phyloP scores from a whole-genome alignment of 2,329 filamentous ascomycete genomes.

The Cercospora janseana region DNA sequence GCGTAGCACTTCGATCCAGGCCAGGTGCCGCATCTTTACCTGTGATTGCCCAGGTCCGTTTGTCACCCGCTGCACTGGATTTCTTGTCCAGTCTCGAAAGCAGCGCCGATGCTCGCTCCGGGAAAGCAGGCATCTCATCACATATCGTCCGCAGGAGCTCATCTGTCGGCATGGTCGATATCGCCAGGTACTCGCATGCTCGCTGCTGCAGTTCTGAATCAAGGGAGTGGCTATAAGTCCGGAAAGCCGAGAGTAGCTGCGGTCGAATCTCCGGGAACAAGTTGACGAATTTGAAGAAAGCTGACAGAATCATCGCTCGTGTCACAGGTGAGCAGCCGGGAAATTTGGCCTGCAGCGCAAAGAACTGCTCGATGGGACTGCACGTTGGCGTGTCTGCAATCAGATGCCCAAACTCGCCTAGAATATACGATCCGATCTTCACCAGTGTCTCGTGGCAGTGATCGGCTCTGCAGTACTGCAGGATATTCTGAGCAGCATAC shows the following conservation, averaged over 20 bases:
- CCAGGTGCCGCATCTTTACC: conserved; percentile 69
- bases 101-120: conserved; percentile 86
- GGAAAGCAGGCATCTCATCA: conserved; percentile 98
- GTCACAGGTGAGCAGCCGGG: conserved; percentile 84
- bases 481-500: conserved; percentile 88
- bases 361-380: conserved; percentile 94
- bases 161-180: conserved; percentile 83
- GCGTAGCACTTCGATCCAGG: conserved; percentile 73
- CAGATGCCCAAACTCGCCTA: conserved; percentile 95
- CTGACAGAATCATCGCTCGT: conserved; percentile 88
- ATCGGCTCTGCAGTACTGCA: conserved; percentile 88
- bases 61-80: conserved; percentile 81
- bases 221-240: conserved; percentile 87
- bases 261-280: conserved; percentile 98
- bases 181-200: conserved; percentile 87
- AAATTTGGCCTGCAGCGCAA: conserved; percentile 88
- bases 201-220: conserved; percentile 95
- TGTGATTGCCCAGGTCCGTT: conserved; percentile 95
- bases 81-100: conserved; percentile 92
- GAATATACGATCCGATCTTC: conserved; percentile 93
- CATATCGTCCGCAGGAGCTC: conserved; percentile 90
- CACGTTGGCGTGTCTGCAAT: conserved; percentile 89
- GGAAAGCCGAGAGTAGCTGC: conserved; percentile 85
- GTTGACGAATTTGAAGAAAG: conserved; percentile 97
- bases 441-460: conserved; percentile 96